Evolutionary conservation across 805 yeast species (phyloP).

Genomic region (Nadsonia fulvescens): DNA sequence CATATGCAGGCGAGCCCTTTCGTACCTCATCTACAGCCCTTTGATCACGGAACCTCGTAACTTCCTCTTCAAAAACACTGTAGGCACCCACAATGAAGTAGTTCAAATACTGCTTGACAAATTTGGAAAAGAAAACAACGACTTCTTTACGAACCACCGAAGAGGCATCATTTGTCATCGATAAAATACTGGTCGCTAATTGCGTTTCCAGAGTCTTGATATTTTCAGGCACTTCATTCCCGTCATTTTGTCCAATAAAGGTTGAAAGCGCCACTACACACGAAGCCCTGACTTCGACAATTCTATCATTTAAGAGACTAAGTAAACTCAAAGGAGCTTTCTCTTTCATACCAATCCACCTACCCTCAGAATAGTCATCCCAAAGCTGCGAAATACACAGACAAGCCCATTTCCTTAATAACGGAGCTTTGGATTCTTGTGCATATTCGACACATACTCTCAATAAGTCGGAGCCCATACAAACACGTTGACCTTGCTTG

Average conservation of each 20-base stretch:
- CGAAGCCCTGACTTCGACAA: constrained; percentile 88
- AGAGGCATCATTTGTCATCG: constrained; percentile 71
- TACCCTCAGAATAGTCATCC: constrained; percentile 55
- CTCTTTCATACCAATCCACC: constrained; percentile 48
- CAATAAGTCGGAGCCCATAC: constrained; percentile 58
- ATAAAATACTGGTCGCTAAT: constrained; percentile 48
- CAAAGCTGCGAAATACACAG: constrained; percentile 62
- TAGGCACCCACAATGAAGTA: constrained; percentile 79
- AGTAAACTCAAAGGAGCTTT: constrained; percentile 41
- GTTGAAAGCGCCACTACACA: constrained; percentile 55
- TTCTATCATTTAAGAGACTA: constrained; percentile 59
- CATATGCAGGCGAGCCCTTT: constrained; percentile 58
- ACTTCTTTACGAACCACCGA: constrained; percentile 77
- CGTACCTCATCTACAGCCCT: constrained; percentile 43
- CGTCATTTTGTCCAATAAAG: constrained; percentile 29
- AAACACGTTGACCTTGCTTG: constrained; percentile 59
- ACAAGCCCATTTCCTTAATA: constrained; percentile 84
- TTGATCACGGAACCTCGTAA: constrained; percentile 42
- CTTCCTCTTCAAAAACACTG: constrained; percentile 66
- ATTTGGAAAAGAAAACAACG: constrained; percentile 55
- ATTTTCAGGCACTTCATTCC: constrained; percentile 6
- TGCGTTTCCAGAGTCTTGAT: constrained; percentile 22
- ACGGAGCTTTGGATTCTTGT: constrained; percentile 61
- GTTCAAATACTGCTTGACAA: constrained; percentile 48
- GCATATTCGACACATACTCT: constrained; percentile 48